Evolutionary conservation across 139 green algal genomes (phyloP).

Genomic region (Closterium sp.): DNA sequence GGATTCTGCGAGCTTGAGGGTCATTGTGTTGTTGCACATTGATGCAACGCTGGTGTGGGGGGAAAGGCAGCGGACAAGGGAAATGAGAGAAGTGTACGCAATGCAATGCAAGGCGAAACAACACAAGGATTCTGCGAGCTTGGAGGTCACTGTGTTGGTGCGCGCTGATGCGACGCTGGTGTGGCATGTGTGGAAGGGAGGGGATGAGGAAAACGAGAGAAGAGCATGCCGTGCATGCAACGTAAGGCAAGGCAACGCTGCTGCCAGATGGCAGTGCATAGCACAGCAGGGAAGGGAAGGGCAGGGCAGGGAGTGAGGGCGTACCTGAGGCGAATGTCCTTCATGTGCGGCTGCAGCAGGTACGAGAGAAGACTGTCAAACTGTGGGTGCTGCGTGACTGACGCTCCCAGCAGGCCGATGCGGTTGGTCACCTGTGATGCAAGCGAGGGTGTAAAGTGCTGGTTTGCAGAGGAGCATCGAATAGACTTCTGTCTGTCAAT

Average conservation of each 20-base stretch:
- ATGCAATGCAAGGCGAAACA: too few relatives aligned
- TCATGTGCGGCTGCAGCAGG: constrained; percentile 50
- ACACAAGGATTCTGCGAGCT: constrained; percentile 23
- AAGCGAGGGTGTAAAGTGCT: too few relatives aligned
- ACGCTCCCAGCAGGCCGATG: constrained; percentile 59
- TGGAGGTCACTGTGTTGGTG: constrained; percentile 58
- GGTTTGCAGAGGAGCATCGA: too few relatives aligned
- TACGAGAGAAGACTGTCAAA: constrained; percentile 56
- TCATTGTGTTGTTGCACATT: constrained; percentile 59
- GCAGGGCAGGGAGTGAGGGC: background rate
- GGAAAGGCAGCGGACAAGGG: too few relatives aligned
- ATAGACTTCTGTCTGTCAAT: too few relatives aligned
- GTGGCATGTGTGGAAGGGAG: too few relatives aligned
- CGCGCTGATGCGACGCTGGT: constrained; percentile 43
- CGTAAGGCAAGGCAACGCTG: too few relatives aligned
- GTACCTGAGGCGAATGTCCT: constrained; percentile 55
- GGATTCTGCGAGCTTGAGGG: constrained; percentile 53
- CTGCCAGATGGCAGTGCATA: background rate
- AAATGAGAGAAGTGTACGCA: too few relatives aligned
- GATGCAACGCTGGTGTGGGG: constrained; percentile 22
- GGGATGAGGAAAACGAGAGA: too few relatives aligned
- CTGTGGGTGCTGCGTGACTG: constrained; percentile 64
- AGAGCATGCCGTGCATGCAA: too few relatives aligned
- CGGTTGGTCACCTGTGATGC: constrained; percentile 45
- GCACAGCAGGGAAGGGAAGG: background rate